Percentiles rank a stretch among this genome's conserved stretches.
phyloP scores from a whole-genome alignment of 2,329 filamentous ascomycete species.

The Fusarium liriodendri region DNA sequence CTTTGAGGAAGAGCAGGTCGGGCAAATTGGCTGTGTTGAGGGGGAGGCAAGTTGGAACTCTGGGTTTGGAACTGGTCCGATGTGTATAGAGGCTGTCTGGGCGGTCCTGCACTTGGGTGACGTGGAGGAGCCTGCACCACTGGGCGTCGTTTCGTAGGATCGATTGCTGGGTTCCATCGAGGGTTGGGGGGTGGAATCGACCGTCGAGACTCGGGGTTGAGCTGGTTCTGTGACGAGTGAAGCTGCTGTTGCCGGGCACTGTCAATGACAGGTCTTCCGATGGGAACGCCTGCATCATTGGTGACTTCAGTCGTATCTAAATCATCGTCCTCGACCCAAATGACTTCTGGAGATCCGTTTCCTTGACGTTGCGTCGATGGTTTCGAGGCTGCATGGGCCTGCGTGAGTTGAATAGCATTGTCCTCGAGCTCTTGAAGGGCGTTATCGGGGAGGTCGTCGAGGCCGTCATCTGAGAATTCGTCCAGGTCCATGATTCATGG shows the following conservation, averaged over 20 bases:
- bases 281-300: conserved; percentile 57
- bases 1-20: conserved; percentile 49
- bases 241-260: conserved; percentile 50
- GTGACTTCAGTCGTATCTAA: conserved; percentile 69
- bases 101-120: conserved; percentile 18
- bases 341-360: conserved; percentile 50
- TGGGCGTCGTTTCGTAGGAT: conserved; percentile 37
- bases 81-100: conserved; percentile 40
- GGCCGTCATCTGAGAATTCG: conserved; percentile 72
- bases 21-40: conserved; percentile 55
- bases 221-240: conserved; percentile 39
- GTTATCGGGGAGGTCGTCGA: conserved; percentile 69
- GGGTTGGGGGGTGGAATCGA: conserved; percentile 50
- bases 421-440: conserved; percentile 72
- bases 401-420: conserved; percentile 71
- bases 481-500: conserved; percentile 57
- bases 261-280: conserved; percentile 51
- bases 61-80: conserved; percentile 48
- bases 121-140: conserved; percentile 29
- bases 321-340: conserved; percentile 66
- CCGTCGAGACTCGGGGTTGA: conserved; percentile 36
- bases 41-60: conserved; percentile 44
- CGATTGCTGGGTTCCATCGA: conserved; percentile 52
- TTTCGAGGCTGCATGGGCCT: conserved; percentile 48
- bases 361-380: conserved; percentile 36